Evolutionary conservation across 306 rosid species (phyloP).

Genomic region (Alnus rubra): DNA sequence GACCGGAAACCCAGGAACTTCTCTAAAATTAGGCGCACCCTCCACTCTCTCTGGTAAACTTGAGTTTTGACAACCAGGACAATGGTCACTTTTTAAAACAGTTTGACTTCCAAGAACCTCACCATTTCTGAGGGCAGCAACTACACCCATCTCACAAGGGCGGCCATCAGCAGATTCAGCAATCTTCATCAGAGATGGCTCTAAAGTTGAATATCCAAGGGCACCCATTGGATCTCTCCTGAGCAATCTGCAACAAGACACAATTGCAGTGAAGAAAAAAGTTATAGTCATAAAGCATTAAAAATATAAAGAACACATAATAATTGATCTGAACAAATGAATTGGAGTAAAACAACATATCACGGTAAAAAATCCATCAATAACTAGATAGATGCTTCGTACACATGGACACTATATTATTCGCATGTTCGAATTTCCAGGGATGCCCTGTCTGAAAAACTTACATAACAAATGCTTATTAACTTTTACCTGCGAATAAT

Average conservation of each 20-base stretch:
- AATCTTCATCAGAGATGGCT: conserved; percentile 68
- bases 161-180: conserved; percentile 74
- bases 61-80: conserved; percentile 81
- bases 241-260: conserved; percentile 57
- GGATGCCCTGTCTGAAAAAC: neutral
- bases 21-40: conserved; percentile 92
- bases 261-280: conserved; percentile 16
- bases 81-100: conserved; percentile 86
- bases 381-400: conserved; percentile 2
- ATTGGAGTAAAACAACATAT: neutral
- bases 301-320: conserved; percentile 18
- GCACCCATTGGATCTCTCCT: conserved; percentile 98
- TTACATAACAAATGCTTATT: conserved; percentile 14
- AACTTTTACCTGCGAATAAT: conserved; percentile 76
- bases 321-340: neutral
- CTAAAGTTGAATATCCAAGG: conserved; percentile 73
- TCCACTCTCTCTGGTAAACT: conserved; percentile 75
- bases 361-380: conserved; percentile 10
- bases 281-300: conserved; percentile 15
- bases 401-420: neutral
- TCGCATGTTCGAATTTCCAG: neutral
- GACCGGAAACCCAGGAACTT: conserved; percentile 91
- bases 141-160: conserved; percentile 83
- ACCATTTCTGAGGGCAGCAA: conserved; percentile 84
- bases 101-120: conserved; percentile 96